Conservation (phyloP, 495 filamentous ascomycete genomes). For the Aspergillus ellipticus region DNA sequence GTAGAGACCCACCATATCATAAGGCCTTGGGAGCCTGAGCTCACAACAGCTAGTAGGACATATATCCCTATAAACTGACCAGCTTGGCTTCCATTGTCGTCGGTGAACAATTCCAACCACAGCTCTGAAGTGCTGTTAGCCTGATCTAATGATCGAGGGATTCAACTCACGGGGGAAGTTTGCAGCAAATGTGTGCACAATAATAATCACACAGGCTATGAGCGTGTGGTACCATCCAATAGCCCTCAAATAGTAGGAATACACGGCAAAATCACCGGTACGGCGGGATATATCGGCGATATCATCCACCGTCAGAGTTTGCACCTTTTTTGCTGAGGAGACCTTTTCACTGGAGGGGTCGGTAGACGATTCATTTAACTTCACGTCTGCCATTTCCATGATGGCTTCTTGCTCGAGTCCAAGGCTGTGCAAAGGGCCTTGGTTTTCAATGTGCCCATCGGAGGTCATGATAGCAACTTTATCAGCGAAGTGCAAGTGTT, state of each 20-base stretch:
- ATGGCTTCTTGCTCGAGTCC: background rate
- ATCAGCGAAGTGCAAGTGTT: background rate
- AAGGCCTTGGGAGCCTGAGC: background rate
- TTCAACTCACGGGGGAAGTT: background rate
- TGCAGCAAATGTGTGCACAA: background rate
- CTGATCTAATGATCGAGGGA: no score
- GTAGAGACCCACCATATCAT: background rate
- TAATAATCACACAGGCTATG: background rate
- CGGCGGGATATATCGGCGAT: background rate
- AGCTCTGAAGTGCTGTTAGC: background rate
- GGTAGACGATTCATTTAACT: background rate
- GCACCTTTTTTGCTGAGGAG: background rate
- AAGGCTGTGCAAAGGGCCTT: background rate
- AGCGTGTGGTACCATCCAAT: background rate
- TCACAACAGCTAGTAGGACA: background rate
- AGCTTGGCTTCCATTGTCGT: background rate
- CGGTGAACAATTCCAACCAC: background rate
- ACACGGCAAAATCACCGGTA: background rate
- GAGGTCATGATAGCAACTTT: background rate
- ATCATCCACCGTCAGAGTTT: background rate
- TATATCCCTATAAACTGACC: background rate
- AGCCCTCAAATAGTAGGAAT: background rate
- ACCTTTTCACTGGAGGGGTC: no score
- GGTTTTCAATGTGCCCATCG: background rate
- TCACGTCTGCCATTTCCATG: background rate